A percentile compares a stretch with the other conserved stretches of the same genome.
Evolutionary conservation across 2,329 filamentous ascomycete genomes (phyloP).

Genomic region (Fusarium lyarnte): DNA sequence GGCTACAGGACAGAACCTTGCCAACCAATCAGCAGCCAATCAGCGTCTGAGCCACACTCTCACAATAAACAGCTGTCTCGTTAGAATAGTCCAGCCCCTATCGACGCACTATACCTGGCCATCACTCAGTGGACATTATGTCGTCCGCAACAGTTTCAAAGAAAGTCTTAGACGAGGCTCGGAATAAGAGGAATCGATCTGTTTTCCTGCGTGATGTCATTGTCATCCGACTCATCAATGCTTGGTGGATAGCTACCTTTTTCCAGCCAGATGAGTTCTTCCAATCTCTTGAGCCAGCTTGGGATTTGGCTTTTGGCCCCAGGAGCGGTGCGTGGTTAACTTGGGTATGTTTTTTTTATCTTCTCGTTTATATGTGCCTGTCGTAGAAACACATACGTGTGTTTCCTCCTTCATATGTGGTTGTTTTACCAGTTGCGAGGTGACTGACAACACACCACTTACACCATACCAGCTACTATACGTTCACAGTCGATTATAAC

Average conservation of each 20-base stretch:
- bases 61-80: constrained; percentile 5
- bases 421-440: background rate
- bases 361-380: background rate
- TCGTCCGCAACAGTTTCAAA: constrained; percentile 14
- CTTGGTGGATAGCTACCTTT: constrained; percentile 82
- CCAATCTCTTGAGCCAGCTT: constrained; percentile 93
- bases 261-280: constrained; percentile 99
- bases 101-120: background rate
- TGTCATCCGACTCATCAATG: constrained; percentile 80
- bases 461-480: constrained; percentile 3
- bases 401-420: background rate
- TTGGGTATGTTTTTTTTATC: constrained; percentile 72
- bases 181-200: constrained; percentile 37
- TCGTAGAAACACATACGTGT: background rate
- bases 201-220: constrained; percentile 57
- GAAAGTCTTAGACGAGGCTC: constrained; percentile 27
- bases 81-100: constrained; percentile 11
- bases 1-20: constrained; percentile 2
- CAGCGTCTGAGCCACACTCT: constrained; percentile 2
- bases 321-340: constrained; percentile 89
- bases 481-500: background rate
- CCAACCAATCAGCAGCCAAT: constrained; percentile 8
- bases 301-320: constrained; percentile 84
- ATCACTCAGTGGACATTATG: constrained; percentile 14
- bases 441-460: constrained; percentile 5